These are phyloP conservation scores for Lunularia cruciata DNA, from an alignment of 225 moss, liverwort and hornwort species.

Conservation along the genomic window DNA sequence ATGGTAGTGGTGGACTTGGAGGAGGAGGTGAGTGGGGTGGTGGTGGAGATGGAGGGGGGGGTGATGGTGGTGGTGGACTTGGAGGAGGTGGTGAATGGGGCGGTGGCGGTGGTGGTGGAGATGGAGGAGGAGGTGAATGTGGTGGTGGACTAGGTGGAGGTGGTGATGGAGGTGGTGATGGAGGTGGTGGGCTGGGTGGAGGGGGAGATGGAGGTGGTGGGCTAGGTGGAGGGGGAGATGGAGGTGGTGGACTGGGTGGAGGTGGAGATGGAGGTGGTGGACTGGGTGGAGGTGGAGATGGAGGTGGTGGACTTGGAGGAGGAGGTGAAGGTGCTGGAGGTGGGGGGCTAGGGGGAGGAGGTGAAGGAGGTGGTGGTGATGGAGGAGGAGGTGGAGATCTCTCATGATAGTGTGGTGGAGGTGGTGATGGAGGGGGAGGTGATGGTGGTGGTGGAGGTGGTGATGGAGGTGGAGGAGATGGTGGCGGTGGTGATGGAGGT, in stretches of 20 bases:
- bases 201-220: conserved; percentile 20
- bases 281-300: not conserved
- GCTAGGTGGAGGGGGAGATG: not conserved
- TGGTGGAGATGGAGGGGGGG: conserved; percentile 23
- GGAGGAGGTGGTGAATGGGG: conserved; percentile 12
- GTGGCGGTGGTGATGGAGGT: not conserved
- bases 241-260: conserved; percentile 11
- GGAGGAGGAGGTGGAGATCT: not conserved
- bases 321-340: conserved; percentile 5
- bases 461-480: not conserved
- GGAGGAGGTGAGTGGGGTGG: conserved; percentile 22
- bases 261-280: not conserved
- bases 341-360: not conserved
- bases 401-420: not conserved
- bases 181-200: not conserved
- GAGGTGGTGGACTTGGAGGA: conserved; percentile 6
- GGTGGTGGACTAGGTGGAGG: too few relatives aligned
- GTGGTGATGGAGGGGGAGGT: conserved; percentile 9
- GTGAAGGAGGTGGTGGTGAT: conserved; percentile 10
- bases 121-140: conserved; percentile 1
- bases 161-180: not conserved
- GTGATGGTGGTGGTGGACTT: conserved; percentile 44
- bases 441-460: conserved; percentile 31
- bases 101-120: conserved; percentile 26
- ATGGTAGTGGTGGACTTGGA: not conserved